Percentiles rank a stretch among this genome's conserved stretches.
Evolutionary conservation across 805 yeast species (phyloP).

Genomic region (Myxozyma geophila): DNA sequence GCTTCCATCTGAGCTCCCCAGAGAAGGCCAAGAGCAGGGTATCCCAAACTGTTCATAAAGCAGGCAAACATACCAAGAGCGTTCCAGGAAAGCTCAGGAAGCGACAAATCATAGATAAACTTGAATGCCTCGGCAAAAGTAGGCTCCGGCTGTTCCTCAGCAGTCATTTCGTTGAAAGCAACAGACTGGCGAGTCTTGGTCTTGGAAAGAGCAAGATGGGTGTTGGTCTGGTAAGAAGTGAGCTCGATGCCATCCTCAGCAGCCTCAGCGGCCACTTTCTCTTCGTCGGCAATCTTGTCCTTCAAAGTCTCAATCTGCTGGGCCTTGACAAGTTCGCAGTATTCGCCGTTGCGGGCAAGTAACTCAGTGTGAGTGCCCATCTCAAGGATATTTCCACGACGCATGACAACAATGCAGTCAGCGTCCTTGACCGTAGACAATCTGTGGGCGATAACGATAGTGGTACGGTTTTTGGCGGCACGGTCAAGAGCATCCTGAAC

Average conservation of each 20-base stretch:
- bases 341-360: conserved; percentile 37
- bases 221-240: conserved; percentile 6
- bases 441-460: conserved; percentile 59
- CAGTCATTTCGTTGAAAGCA: neutral
- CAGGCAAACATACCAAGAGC: conserved; percentile 27
- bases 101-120: conserved; percentile 30
- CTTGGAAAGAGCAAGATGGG: conserved; percentile 19
- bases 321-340: conserved; percentile 42
- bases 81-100: conserved; percentile 30
- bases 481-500: conserved; percentile 57
- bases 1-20: conserved; percentile 30
- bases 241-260: conserved; percentile 20
- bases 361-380: conserved; percentile 46
- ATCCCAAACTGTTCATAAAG: conserved; percentile 33
- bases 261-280: conserved; percentile 13
- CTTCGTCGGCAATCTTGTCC: conserved; percentile 26
- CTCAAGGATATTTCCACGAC: conserved; percentile 52
- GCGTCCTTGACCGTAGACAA: conserved; percentile 57
- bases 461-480: conserved; percentile 47
- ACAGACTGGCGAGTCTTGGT: conserved; percentile 12
- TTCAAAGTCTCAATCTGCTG: conserved; percentile 37
- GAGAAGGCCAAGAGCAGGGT: conserved; percentile 32
- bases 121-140: conserved; percentile 21
- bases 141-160: conserved; percentile 18
- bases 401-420: conserved; percentile 53